Base-by-base conservation (phyloP, 2,329 filamentous ascomycete species). In the Pseudopithomyces maydicus region DNA sequence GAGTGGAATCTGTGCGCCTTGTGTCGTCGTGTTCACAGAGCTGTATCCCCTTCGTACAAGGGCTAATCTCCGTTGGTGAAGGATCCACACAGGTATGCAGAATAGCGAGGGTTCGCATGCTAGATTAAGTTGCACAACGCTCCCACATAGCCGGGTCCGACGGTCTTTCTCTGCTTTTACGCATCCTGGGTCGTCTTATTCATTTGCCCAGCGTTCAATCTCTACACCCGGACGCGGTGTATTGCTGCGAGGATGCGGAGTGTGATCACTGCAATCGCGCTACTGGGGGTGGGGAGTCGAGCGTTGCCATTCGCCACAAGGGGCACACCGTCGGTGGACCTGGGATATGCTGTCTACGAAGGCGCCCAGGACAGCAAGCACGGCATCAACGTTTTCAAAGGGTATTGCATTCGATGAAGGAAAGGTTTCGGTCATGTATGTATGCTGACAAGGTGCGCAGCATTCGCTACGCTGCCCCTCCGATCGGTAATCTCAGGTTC, bases 381-480 rank as follows among this genome's bases (percentile, higher is more conserved):
- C 56, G 62, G 61, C 17, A 62, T 73, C 47, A 71, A 74, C 50
- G 57, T 58, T 44, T 74, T 74, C 66, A 73, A 74, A 57, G 67
- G 72, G 71, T 72, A 59, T 12, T 58, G 48, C 10, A 42, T n/a
- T 19, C 6, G 23, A 14, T 17, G 33, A 8, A 29, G 26, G 26
- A 29, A 29, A 29, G 15, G 17, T 7, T 3, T 3, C 19, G 1
- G 4, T 7, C 6, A 53, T 48, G 35, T 39, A 29, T 22, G 12
- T 20, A 17, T 15, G 45, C 42, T 68, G 41, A 71, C 53, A 10
- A 10, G 14, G 72, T 82, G 11, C 17, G 11, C 22, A 74, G 71
- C 22, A 65, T 74, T 47, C 81, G 82, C 42, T 86, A 80, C 66
- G 84, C 84, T 11, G 75, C 78, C 14, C 74, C 83, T n/a, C 83